phyloP scores from a whole-genome alignment of 192 early-diverging fungal genomes.

The Bifiguratus adelaidae region DNA sequence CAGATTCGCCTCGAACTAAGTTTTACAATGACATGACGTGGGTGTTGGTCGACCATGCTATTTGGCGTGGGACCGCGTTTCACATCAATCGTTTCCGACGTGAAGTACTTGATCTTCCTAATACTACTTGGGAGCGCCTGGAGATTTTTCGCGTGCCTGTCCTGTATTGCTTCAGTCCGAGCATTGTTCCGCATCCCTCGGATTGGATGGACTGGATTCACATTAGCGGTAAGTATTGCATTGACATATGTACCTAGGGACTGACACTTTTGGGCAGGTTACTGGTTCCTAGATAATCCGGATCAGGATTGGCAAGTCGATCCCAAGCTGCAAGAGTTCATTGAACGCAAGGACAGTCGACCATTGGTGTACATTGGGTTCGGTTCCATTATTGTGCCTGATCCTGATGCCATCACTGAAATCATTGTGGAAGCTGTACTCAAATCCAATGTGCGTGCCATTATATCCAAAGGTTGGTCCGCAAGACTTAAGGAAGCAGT shows the following conservation, averaged over 20 bases:
- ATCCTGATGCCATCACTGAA: conserved; percentile 50
- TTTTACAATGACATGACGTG: conserved; percentile 58
- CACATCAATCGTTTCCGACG: conserved; percentile 48
- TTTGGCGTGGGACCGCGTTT: conserved; percentile 48
- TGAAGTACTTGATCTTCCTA: conserved; percentile 24
- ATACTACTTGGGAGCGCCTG: conserved; percentile 37
- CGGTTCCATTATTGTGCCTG: conserved; percentile 64
- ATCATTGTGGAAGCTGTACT: conserved; percentile 52
- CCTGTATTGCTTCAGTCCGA: conserved; percentile 51
- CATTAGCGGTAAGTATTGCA: conserved; percentile 13
- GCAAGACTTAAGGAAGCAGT: conserved; percentile 10
- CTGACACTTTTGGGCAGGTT: conserved; percentile 23
- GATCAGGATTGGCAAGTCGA: conserved; percentile 47
- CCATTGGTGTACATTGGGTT: conserved; percentile 67
- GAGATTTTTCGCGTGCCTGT: conserved; percentile 44
- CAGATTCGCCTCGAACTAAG: conserved; percentile 29
- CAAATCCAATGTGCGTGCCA: conserved; percentile 49
- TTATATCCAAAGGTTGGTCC: conserved; percentile 69
- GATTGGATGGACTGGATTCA: conserved; percentile 65
- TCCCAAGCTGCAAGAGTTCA: conserved; percentile 36
- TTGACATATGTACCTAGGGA: neutral
- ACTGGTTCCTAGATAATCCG: conserved; percentile 65
- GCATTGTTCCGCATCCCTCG: conserved; percentile 42
- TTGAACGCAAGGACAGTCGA: conserved; percentile 27
- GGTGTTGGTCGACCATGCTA: conserved; percentile 54